A percentile compares a stretch with the other conserved stretches of the same genome.
Evolutionary conservation across 257 asterid genomes (phyloP).

Genomic region (Primulina huaijiensis): DNA sequence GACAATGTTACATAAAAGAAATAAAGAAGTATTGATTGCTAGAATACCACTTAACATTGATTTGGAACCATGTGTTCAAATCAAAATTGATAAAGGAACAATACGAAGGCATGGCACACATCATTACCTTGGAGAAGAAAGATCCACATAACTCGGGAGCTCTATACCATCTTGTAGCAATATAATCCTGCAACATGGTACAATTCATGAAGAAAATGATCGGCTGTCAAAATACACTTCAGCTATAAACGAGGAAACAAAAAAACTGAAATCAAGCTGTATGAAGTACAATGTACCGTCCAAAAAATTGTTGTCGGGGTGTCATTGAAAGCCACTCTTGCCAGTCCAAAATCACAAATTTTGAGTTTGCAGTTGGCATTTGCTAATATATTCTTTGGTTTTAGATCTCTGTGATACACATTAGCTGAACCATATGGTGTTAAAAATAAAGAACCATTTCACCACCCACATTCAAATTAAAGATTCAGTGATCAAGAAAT

Average conservation of each 20-base stretch:
- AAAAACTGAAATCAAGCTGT: constrained; percentile 4
- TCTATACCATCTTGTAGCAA: constrained; percentile 95
- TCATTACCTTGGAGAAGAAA: constrained; percentile 87
- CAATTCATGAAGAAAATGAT: neutral
- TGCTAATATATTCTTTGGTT: constrained; percentile 60
- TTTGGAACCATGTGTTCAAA: neutral
- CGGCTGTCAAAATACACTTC: neutral
- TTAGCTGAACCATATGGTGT: constrained; percentile 43
- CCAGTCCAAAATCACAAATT: constrained; percentile 64
- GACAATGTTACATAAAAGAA: constrained; percentile 5
- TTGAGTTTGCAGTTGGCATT: constrained; percentile 63
- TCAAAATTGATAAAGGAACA: constrained; percentile 17
- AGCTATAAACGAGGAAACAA: neutral
- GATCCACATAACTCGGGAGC: constrained; percentile 99
- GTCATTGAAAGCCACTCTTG: constrained; percentile 62
- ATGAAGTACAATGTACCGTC: constrained; percentile 38
- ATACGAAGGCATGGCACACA: constrained; percentile 16
- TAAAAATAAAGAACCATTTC: constrained; percentile 6
- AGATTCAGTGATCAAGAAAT: neutral
- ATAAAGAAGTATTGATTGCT: constrained; percentile 17
- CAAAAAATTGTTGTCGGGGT: constrained; percentile 62
- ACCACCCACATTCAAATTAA: constrained; percentile 11
- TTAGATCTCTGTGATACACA: constrained; percentile 59
- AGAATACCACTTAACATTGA: constrained; percentile 5
- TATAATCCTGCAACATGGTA: constrained; percentile 61